Conservation (phyloP, 2,329 filamentous ascomycete genomes). For the Fusarium transvaalense region DNA sequence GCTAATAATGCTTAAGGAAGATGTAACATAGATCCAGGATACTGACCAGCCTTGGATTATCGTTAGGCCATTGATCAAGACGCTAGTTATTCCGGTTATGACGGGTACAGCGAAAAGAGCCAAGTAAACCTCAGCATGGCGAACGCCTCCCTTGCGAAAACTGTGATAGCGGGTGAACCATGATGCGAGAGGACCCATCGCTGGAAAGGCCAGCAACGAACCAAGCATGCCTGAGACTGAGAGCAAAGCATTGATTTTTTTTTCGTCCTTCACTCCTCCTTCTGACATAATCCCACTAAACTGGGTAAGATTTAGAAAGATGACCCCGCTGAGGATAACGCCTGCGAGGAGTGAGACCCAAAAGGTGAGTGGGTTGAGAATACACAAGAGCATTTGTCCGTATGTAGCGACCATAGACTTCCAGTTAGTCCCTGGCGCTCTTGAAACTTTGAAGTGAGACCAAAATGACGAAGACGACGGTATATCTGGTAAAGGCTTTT, state of each 20-base stretch:
- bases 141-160: constrained; percentile 22
- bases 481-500: constrained; percentile 17
- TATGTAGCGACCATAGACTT: constrained; percentile 26
- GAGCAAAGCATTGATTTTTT: not conserved
- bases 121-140: constrained; percentile 35
- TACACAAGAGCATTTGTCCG: constrained; percentile 37
- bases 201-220: constrained; percentile 18
- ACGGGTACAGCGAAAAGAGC: constrained; percentile 19
- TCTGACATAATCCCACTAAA: not conserved
- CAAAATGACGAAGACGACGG: not conserved
- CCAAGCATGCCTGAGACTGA: constrained; percentile 12
- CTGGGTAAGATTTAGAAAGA: constrained; percentile 31
- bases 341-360: constrained; percentile 38
- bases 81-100: not conserved
- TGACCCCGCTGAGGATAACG: constrained; percentile 25
- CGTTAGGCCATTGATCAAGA: constrained; percentile 24
- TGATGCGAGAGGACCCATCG: constrained; percentile 16
- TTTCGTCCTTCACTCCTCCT: rapidly evolving
- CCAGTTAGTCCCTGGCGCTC: constrained; percentile 23
- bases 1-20: constrained; percentile 26
- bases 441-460: constrained; percentile 9
- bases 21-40: constrained; percentile 21
- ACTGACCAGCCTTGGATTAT: constrained; percentile 14
- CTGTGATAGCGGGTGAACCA: constrained; percentile 32
- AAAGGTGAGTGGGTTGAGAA: constrained; percentile 39